phyloP scores from a whole-genome alignment of 345 rosid genomes.

The Eucalyptus rudis region DNA sequence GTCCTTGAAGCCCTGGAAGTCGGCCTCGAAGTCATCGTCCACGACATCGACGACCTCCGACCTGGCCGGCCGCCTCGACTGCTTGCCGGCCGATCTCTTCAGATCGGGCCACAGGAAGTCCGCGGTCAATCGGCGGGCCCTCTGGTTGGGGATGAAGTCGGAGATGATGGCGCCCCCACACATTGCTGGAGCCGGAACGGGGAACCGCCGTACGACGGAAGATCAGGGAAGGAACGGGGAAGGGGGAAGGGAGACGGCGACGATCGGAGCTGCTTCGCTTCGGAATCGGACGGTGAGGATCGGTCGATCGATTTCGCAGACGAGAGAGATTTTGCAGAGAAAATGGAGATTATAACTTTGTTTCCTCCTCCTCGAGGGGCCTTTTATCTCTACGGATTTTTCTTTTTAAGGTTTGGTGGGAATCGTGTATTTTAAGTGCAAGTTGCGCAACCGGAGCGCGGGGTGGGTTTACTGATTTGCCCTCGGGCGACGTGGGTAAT shows the following conservation, averaged over 20 bases:
- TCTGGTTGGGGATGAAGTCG: slow-evolving; percentile 43
- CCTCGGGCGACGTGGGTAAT: background rate
- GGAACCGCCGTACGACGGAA: background rate
- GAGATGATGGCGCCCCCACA: slow-evolving; percentile 99
- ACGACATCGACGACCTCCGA: slow-evolving; percentile 27
- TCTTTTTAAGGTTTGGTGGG: background rate
- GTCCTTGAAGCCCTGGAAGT: slow-evolving; percentile 69
- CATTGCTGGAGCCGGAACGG: slow-evolving; percentile 22
- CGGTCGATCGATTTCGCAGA: background rate
- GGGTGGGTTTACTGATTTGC: background rate
- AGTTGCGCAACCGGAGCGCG: background rate
- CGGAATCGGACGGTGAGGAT: background rate
- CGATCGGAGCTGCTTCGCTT: background rate
- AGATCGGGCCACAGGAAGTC: slow-evolving; percentile 75
- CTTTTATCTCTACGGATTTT: background rate
- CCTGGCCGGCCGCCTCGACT: background rate
- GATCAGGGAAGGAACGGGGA: background rate
- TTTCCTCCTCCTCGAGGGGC: background rate
- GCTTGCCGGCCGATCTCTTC: slow-evolving; percentile 24
- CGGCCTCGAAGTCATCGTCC: slow-evolving; percentile 90
- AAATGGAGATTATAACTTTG: background rate
- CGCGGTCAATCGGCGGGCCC: slow-evolving; percentile 33
- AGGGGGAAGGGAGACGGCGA: background rate
- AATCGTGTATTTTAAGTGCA: background rate
- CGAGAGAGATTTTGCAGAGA: background rate